These are phyloP conservation scores for Phytophthora sp. DNA, from an alignment of 352 stramenopile species.

Conservation along the genomic window DNA sequence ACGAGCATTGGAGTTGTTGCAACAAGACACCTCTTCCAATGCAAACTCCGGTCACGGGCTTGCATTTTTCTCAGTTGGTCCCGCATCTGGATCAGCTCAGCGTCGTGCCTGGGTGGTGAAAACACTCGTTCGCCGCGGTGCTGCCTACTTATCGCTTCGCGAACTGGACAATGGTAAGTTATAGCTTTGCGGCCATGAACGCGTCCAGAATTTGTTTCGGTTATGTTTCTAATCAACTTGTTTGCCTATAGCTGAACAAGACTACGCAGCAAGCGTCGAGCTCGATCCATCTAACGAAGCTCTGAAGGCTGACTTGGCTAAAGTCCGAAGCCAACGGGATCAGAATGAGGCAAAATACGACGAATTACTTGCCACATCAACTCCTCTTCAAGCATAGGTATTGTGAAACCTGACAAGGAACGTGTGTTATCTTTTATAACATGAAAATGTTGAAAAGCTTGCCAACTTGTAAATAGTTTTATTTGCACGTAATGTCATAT, in stretches of 20 bases:
- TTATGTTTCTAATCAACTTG: neutral
- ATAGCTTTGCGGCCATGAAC: too few relatives aligned
- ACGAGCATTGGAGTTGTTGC: constrained; percentile 56
- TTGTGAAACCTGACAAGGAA: too few relatives aligned
- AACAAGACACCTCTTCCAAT: constrained; percentile 31
- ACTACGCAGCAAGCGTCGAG: constrained; percentile 64
- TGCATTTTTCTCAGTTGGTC: constrained; percentile 65
- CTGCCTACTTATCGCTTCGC: constrained; percentile 45
- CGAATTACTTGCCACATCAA: neutral
- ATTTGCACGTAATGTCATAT: neutral
- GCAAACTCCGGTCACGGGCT: constrained; percentile 20
- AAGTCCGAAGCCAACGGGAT: constrained; percentile 37
- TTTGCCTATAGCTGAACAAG: constrained; percentile 45
- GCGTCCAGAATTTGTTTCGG: too few relatives aligned
- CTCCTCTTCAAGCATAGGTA: constrained; percentile 20
- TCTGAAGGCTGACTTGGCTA: constrained; percentile 50
- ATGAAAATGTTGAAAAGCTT: too few relatives aligned
- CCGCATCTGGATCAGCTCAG: constrained; percentile 55
- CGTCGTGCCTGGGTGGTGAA: constrained; percentile 81
- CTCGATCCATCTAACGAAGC: constrained; percentile 63
- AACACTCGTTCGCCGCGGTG: constrained; percentile 71
- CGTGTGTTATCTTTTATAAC: too few relatives aligned
- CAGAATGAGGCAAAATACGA: neutral
- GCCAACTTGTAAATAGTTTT: neutral
- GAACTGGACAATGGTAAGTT: constrained; percentile 50